phyloP scores from a whole-genome alignment of 2,329 filamentous ascomycete species.

The Colletotrichum orbiculare region DNA sequence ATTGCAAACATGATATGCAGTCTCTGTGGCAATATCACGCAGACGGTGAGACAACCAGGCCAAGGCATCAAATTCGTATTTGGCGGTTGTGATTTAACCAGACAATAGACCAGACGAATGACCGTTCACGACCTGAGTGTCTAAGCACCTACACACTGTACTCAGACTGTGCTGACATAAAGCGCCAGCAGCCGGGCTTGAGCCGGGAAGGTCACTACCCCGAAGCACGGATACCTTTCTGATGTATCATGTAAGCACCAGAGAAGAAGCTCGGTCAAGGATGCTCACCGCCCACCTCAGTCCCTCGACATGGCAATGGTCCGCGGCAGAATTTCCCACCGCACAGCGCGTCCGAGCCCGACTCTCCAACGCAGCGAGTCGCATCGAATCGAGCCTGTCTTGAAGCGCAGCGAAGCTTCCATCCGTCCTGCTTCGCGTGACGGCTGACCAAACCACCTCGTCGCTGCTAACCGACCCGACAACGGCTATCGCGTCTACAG shows the following conservation, averaged over 20 bases:
- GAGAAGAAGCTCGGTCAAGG: background rate
- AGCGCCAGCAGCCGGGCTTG: background rate
- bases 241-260: slow-evolving; percentile 22
- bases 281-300: slow-evolving; percentile 23
- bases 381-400: slow-evolving; percentile 8
- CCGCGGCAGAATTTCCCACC: slow-evolving; percentile 36
- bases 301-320: background rate
- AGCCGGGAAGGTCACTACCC: background rate
- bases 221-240: background rate
- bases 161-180: slow-evolving; percentile 2
- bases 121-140: background rate
- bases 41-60: too few species aligned
- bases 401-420: slow-evolving; percentile 10
- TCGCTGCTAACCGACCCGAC: slow-evolving; percentile 13
- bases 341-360: slow-evolving; percentile 19
- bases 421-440: slow-evolving; percentile 18
- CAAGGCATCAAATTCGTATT: too few species aligned
- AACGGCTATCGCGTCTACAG: background rate
- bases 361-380: slow-evolving; percentile 14
- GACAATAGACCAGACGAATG: background rate
- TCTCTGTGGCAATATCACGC: too few species aligned
- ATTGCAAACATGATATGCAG: too few species aligned
- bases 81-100: too few species aligned
- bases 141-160: background rate
- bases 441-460: slow-evolving; percentile 17